Evolutionary conservation across 2,329 filamentous ascomycete genomes (phyloP), one percentile per base, ranked within the genome.

Genomic region (Sporothrix dimorphospora): DNA sequence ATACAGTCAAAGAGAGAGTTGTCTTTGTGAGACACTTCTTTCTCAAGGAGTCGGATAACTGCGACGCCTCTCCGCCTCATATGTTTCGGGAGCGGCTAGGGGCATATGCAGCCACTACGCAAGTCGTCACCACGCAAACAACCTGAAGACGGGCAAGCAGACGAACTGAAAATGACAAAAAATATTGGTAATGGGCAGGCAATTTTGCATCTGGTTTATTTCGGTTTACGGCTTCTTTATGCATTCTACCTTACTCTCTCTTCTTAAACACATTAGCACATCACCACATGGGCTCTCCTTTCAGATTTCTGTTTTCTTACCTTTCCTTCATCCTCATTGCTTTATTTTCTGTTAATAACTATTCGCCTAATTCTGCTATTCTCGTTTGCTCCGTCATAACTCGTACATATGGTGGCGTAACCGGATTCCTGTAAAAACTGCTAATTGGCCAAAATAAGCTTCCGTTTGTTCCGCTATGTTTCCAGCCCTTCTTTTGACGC

Each of bases 231-330:
- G 38, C 45, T 42, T n/a, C 68, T 42, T 67, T 19, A 53, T 65
- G 63, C 14, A 49, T 70, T 61, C 30, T 6, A 24, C n/a, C 24
- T 40, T 59, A 38, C 38, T 57, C 57, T 69, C 57, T 69, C 42
- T 69, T 30, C 21, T 71, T 55, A 7, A 24, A 59, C 27, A 16
- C 19, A 59, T 40, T 59, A n/a, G 8, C 30, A 16, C 59, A 65
- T 27, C 14, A 16, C 42, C 63, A 30, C 42, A 61, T 49, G 9
- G 16, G 42, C n/a, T 34, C 45, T 14, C 47, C 21, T 63, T 63
- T 42, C 27, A 42, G 16, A 66, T 19, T 30, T 49, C 21, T 59
- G 53, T 71, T 24, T 34, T 61, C 53, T 34, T 61, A 51, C 14
- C 49, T 49, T 19, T 45, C 38, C 49, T 30, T 59, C 30, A 14